Evolutionary conservation across 2,329 filamentous ascomycete genomes (phyloP).

Genomic region (Huntiella savannae): DNA sequence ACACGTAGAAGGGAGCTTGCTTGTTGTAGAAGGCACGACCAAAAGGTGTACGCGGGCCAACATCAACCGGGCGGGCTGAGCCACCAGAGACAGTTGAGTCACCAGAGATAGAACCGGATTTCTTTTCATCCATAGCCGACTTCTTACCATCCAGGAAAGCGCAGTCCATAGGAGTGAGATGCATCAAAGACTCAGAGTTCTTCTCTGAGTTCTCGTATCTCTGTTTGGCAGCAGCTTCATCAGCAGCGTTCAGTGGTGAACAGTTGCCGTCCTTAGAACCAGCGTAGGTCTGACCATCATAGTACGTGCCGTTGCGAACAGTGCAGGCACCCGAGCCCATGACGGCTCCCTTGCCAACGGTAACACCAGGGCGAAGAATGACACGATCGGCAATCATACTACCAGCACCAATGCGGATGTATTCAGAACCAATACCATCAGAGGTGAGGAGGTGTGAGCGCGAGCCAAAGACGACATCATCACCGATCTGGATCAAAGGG

Average conservation of each 20-base stretch:
- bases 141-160: not conserved
- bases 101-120: not conserved
- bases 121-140: not conserved
- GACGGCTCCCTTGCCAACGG: conserved; percentile 27
- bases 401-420: conserved; percentile 26
- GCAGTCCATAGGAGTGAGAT: not conserved
- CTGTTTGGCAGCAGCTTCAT: not conserved
- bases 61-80: not conserved
- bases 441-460: conserved; percentile 33
- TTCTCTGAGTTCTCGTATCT: not conserved
- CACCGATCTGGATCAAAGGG: conserved; percentile 33
- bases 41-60: conserved; percentile 22
- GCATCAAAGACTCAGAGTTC: conserved; percentile 3
- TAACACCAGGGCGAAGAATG: conserved; percentile 30
- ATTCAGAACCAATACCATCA: conserved; percentile 29
- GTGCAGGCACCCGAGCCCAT: conserved; percentile 36
- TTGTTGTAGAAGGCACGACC: conserved; percentile 35
- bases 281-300: conserved; percentile 28
- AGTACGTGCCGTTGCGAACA: conserved; percentile 25
- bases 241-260: conserved; percentile 19
- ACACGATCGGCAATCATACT: conserved; percentile 40
- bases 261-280: conserved; percentile 33
- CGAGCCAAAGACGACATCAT: conserved; percentile 41
- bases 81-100: conserved; percentile 1
- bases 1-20: conserved; percentile 30